Conservation (phyloP, 352 stramenopile genomes). For the Globisporangium paroecandrum region DNA sequence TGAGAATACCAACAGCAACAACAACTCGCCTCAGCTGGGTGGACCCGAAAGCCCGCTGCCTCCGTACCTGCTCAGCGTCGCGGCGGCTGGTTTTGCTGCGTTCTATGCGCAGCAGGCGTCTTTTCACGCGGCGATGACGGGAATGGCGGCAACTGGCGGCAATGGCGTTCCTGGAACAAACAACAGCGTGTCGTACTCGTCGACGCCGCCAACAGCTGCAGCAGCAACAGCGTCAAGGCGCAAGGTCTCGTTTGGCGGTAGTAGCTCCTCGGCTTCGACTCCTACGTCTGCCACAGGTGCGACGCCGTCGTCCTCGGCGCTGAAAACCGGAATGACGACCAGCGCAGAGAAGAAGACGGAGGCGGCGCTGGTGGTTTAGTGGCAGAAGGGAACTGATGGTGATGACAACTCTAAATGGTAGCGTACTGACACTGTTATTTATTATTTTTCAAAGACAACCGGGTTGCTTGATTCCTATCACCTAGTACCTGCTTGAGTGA, state of each 20-base stretch:
- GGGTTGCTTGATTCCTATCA: too few species aligned
- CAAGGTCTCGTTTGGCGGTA: constrained; percentile 9
- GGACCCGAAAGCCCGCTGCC: constrained; percentile 26
- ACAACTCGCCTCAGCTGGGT: constrained; percentile 11
- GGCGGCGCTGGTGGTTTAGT: not conserved
- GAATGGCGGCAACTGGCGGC: not conserved
- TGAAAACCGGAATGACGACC: not conserved
- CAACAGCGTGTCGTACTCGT: not conserved
- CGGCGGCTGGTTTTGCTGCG: constrained; percentile 47
- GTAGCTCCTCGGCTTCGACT: not conserved
- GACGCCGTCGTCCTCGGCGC: not conserved
- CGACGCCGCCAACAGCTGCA: not conserved
- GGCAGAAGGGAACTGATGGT: not conserved
- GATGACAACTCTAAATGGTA: not conserved
- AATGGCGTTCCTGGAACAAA: not conserved
- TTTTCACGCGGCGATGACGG: constrained; percentile 28
- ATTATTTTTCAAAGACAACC: not conserved
- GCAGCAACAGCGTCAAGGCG: not conserved
- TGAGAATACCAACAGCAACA: not conserved
- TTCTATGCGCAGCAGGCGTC: constrained; percentile 57
- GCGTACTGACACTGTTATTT: constrained; percentile 2
- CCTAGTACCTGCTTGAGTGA: too few species aligned
- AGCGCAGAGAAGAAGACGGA: not conserved
- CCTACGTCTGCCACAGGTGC: not conserved
- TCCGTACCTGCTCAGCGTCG: constrained; percentile 59